Base-by-base conservation (phyloP, 257 asterid species). In the Scutellaria galericulata region DNA sequence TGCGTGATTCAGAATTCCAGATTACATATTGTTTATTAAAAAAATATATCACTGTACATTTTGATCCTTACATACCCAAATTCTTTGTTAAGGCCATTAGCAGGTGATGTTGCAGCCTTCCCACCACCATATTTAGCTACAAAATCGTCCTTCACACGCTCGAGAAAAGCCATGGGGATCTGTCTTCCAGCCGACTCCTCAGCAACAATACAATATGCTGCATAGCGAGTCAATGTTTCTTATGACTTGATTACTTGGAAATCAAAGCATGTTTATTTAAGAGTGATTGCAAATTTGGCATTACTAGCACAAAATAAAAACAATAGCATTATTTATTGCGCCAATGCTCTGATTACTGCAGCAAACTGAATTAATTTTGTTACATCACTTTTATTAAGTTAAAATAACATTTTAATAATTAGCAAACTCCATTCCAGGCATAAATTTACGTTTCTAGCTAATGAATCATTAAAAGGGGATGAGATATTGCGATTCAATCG, bases 191-290 rank as follows among this genome's bases (percentile, higher is more conserved):
- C 90, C n/a, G 96, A 88, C 64, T 88, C 97, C 76, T 88, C 94
- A 48, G 97, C 97, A 78, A 90, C 97, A 72, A 90, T 92, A 68
- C 97, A 90, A 69, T 88, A 90, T 12, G 97, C 97, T 90, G 87
- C 81, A 73, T 45, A 68, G 63, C 52, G 77, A 69, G 66, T 74
- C 55, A 64, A 52, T 14, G 37, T 44, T 60, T 74, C 40, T 12
- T 55, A 55, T 24, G 14, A 65, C 20, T 13, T 41, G 12, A 63
- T 65, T 22, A 24, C 55, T 74, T 7, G 70, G 64, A 5, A 64
- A 24, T 9, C 56, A 51, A 35, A 47, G 44, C 37, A n/a, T 13
- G 18, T 76, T 50, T 14, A 9, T 14, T 55, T 46, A 20, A 5
- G 9, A 12, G 42, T 57, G 18, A n/a, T 24, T 15, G 22, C 27